Conservation (phyloP, 192 early-diverging fungal species). For the Coemansia sp. region DNA sequence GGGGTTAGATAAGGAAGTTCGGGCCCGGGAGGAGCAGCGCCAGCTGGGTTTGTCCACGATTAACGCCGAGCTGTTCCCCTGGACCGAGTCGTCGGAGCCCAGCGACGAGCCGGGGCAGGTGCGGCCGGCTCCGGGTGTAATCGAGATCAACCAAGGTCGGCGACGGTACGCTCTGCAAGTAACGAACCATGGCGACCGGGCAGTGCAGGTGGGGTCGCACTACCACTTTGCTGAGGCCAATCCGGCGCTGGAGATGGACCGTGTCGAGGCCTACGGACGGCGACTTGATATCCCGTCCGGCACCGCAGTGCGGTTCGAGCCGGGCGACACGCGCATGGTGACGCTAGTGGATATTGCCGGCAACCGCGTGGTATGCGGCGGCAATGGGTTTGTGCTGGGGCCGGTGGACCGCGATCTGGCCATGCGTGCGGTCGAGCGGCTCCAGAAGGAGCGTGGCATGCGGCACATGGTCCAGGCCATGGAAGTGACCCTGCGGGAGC, state of each 20-base stretch:
- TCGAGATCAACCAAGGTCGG: constrained; percentile 76
- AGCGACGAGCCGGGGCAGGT: constrained; percentile 56
- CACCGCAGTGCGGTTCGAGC: constrained; percentile 93
- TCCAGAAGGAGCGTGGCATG: constrained; percentile 31
- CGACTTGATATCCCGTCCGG: constrained; percentile 92
- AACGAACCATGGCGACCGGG: constrained; percentile 90
- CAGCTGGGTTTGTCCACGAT: neutral
- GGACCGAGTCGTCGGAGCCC: constrained; percentile 21
- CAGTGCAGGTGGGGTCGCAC: constrained; percentile 93
- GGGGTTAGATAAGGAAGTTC: neutral
- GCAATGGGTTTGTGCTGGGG: constrained; percentile 78
- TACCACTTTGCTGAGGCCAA: constrained; percentile 97
- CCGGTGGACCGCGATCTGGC: constrained; percentile 50
- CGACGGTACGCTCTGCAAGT: constrained; percentile 63
- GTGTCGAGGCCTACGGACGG: constrained; percentile 73
- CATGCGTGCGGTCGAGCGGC: constrained; percentile 3
- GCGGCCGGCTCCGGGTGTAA: constrained; percentile 57
- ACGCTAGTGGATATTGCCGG: constrained; percentile 81
- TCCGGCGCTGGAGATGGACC: constrained; percentile 73
- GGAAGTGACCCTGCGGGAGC: constrained; percentile 39
- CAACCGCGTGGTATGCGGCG: constrained; percentile 70
- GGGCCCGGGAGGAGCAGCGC: neutral
- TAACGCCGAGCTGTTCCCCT: constrained; percentile 50
- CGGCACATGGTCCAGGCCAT: constrained; percentile 55
- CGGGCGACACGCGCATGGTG: constrained; percentile 84